phyloP scores from a whole-genome alignment of 129 eudicot species.

The Saposhnikovia divaricata region DNA sequence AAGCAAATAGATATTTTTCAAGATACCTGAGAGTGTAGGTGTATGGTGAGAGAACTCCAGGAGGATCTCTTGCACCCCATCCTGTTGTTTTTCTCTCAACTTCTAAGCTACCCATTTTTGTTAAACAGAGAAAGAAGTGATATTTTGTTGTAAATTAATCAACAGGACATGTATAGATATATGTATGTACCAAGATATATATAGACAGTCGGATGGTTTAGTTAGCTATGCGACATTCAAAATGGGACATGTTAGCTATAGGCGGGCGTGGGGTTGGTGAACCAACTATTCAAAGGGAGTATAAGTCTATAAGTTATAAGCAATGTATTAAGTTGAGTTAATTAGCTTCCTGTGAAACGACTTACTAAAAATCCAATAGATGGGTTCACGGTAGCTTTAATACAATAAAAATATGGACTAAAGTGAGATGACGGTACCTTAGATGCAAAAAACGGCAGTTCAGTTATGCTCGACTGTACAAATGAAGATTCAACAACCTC shows the following conservation, averaged over 20 bases:
- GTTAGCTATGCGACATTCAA: not conserved
- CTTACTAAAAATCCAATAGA: not conserved
- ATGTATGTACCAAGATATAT: not conserved
- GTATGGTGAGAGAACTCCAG: constrained; percentile 79
- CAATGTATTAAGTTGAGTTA: no score
- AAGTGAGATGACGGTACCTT: constrained; percentile 38
- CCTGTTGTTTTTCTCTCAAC: constrained; percentile 51
- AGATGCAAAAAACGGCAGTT: constrained; percentile 84
- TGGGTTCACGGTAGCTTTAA: not conserved
- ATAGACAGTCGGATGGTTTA: not conserved
- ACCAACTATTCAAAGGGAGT: not conserved
- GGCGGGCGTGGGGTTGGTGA: not conserved
- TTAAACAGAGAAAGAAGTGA: not conserved
- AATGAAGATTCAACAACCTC: constrained; percentile 90
- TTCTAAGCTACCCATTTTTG: constrained; percentile 84
- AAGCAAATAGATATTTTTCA: not conserved
- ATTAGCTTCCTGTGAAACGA: not conserved
- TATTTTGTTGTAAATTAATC: not conserved
- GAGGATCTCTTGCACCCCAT: constrained; percentile 88
- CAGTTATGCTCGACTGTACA: constrained; percentile 74
- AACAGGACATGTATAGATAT: not conserved
- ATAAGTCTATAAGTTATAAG: no score
- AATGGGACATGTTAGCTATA: not conserved
- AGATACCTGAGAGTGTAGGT: constrained; percentile 70
- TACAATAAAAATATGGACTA: not conserved